phyloP scores from a whole-genome alignment of 306 rosid genomes.

The Rubus idaeus region DNA sequence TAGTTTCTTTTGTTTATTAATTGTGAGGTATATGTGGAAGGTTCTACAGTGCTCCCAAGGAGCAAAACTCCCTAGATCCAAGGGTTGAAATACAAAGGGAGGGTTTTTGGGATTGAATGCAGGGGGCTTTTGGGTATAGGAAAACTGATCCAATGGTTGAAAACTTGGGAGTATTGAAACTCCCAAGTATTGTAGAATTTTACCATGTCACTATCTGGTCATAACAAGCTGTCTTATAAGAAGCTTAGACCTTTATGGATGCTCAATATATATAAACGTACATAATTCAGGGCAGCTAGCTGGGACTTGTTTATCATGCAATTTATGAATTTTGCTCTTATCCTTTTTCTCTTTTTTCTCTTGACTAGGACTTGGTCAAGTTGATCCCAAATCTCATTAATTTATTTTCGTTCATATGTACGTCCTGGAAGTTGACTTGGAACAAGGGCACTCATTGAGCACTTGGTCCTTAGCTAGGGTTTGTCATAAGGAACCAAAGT shows the following conservation, averaged over 20 bases:
- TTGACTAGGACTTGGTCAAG: slow-evolving; percentile 16
- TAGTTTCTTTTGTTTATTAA: neutral
- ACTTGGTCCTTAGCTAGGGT: neutral
- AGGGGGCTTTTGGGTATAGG: too few relatives aligned
- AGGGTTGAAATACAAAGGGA: too few relatives aligned
- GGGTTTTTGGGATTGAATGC: too few relatives aligned
- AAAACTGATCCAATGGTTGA: too few relatives aligned
- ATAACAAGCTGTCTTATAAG: neutral
- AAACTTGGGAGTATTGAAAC: too few relatives aligned
- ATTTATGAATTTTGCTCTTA: slow-evolving; percentile 10
- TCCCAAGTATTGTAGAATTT: too few relatives aligned
- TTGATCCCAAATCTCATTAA: neutral
- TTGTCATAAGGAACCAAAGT: neutral
- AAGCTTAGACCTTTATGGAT: neutral
- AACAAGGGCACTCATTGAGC: neutral
- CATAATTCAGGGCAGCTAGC: neutral
- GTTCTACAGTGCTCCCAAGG: too few relatives aligned
- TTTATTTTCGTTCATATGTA: neutral
- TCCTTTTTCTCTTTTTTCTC: neutral
- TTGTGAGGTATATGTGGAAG: neutral
- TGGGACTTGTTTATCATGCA: neutral
- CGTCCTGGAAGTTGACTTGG: slow-evolving; percentile 6
- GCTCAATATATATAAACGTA: neutral
- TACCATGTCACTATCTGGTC: slow-evolving; percentile 5
- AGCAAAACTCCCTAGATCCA: too few relatives aligned